Base-by-base conservation (phyloP, 1,284 basidiomycete genomes). In the Trametes hirsuta region DNA sequence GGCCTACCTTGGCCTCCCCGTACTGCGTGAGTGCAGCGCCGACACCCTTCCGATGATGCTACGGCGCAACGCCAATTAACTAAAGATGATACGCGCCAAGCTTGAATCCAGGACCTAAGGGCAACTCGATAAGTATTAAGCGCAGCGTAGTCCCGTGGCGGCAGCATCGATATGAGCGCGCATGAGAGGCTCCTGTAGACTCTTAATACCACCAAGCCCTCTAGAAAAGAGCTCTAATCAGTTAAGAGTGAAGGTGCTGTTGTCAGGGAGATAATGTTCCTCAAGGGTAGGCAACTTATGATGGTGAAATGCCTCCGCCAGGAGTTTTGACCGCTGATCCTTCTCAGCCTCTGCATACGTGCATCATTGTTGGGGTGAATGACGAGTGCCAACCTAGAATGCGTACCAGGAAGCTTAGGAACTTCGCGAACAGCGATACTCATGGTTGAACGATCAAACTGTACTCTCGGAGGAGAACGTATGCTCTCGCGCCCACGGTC, bases 21-120 rank as follows among this genome's bases (percentile, higher is more conserved):
- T 49, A 56, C 4, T 41, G 30, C 10, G 66, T 57, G 8, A 70
- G 59, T 0, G 63, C 47, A 3, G 36, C 52, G 1, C 56, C 67
- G 3, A 61, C 55, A n/a, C 68, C 68, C 30, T 62, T 64, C 35
- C 40, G 39, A 44, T 66, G 67, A 34, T 66, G 58, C 3, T 55
- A 54, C 2, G 66, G 68, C 10, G 44, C 21, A 0, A 62, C 58
- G 3, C 67, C 68, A 21, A 70, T 59, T n/a, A 66, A 30, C 47
- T 70, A 67, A 22, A 65, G 49, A 41, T 70, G 67, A n/a, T 66
- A 68, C 15, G 45, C 40, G 4, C 55, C 64, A 4, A 64, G 58
- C 50, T 70, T 70, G 6, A 65, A 59, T 0, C 65, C 67, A 0
- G 58, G 40, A 4, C 67, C 63, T 2, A 63, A 53, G 24, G 46